Evolutionary conservation across 1,284 basidiomycete genomes (phyloP).

Genomic region (Melampsora medusae): DNA sequence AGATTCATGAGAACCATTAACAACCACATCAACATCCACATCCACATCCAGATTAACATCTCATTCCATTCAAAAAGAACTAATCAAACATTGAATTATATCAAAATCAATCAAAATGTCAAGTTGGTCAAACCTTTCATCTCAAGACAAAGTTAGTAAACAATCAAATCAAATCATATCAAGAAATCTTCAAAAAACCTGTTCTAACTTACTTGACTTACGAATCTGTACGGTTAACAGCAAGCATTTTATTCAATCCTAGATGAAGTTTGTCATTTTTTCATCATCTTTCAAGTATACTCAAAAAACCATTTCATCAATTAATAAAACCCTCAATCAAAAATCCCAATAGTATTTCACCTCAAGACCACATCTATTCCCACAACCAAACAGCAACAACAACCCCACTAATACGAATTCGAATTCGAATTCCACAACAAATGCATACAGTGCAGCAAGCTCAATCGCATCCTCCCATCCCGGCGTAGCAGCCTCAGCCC

Average conservation of each 20-base stretch:
- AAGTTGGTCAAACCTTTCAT: conserved; percentile 41
- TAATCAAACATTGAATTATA: background rate
- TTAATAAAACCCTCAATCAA: background rate
- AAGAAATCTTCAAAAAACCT: background rate
- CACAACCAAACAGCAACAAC: conserved; percentile 20
- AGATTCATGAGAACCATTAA: too few species aligned
- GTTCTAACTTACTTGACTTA: background rate
- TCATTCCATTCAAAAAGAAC: too few species aligned
- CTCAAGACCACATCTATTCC: conserved; percentile 41
- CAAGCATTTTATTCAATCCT: conserved; percentile 44
- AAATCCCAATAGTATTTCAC: conserved; percentile 25
- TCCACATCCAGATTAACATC: too few species aligned
- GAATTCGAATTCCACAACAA: background rate
- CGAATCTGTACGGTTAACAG: background rate
- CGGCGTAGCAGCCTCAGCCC: conserved; percentile 29
- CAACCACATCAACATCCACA: too few species aligned
- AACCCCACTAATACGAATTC: too few species aligned
- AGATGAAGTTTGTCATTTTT: conserved; percentile 37
- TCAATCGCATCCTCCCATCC: conserved; percentile 26
- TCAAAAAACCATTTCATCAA: background rate
- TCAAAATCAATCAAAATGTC: background rate
- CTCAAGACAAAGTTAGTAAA: conserved; percentile 32
- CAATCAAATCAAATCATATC: background rate
- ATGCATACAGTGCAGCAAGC: conserved; percentile 15
- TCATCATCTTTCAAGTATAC: background rate